Base-by-base conservation (phyloP, 2,329 filamentous ascomycete genomes). In the Trichoderma sp. region DNA sequence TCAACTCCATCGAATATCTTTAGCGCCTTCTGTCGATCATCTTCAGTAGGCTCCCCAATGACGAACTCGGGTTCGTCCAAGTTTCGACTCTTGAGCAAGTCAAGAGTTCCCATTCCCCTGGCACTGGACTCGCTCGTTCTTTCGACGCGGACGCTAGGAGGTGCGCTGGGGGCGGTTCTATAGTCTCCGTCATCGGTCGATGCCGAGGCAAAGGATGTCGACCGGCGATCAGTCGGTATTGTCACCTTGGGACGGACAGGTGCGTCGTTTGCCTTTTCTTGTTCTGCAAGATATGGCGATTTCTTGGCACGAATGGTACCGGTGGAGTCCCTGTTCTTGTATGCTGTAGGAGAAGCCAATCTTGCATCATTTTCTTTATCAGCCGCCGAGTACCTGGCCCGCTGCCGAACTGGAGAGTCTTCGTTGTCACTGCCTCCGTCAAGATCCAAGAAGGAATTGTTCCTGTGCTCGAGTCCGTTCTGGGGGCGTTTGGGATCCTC, bases 1-100 rank as follows among this genome's bases (percentile, higher is more conserved):
- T 97, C 93, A 69, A 90, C 88, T 45, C 94, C 93, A 67, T 94
- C 90, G 76, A 88, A 98, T 48, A 99, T 93, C 74, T 89, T 90
- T 72, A 89, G 86, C 1, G 94, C 95, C 76, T 91, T 92, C 72
- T 91, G 87, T 22, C 86, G 84, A 73, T 97, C 93, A 67, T 91
- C 89, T 42, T 89, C 86, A 1, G 87, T 85, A 8, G 86, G 86
- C 27, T 87, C 84, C 35, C 86, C 86, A 35, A 88, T 77, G 2
- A 86, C 78, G 57, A 87, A 85, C 25, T 86, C 83, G 5, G 86
- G 86, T 73, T 88, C 86, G 63, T 89, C 86, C 12, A 88, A 78
- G 10, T 81, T 80, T 69, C 84, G 82, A 4, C 73, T 70, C 68
- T 76, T 75, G 57, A 78, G 76, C 2, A 74, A 70, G 6, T 80